Evolutionary conservation across 257 asterid genomes (phyloP), one percentile per base, ranked within the genome.

Genomic region (Buddleja alternifolia): DNA sequence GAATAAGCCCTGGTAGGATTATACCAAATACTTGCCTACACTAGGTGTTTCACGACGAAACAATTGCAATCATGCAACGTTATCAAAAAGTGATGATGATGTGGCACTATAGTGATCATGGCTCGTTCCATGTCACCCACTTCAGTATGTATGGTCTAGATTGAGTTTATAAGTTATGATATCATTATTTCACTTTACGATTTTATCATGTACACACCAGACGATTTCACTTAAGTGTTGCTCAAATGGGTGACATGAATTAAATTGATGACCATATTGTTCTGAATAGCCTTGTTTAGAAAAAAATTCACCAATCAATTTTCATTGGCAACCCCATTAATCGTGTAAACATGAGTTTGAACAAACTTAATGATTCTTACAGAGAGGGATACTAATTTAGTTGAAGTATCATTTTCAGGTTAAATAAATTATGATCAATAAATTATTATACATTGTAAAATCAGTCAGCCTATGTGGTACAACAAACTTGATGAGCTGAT

Each of bases 381-480:
- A 36, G 3, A 48, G 23, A 15, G 39, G 29, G 5, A 19, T 14
- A 15, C 17, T 3, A 29, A 29, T 1, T 50, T 20, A 17, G 10
- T 19, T 8, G 29, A 17, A 46, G 6, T 0, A 2, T 19, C 34
- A 14, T 36, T 29, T 41, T 17, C 39, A 40, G 53, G 53, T 11
- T 23, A 19, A n/a, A 56, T 25, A 16, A 29, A n/a, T n/a, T n/a
- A n/a, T n/a, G n/a, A n/a, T n/a, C n/a, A n/a, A n/a, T n/a, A n/a
- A 14, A 69, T 17, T 46, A 55, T 11, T 36, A 16, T 41, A 40
- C 29, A 45, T 10, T 54, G 57, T 29, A 48, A 46, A 65, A 62
- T 23, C 56, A 45, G 75, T 75, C 79, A 62, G 61, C 56, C 23
- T 25, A 56, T 16, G 14, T 72, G 66, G 14, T 14, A 42, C 15